phyloP scores from a whole-genome alignment of 257 asterid species.

The Echium plantagineum region DNA sequence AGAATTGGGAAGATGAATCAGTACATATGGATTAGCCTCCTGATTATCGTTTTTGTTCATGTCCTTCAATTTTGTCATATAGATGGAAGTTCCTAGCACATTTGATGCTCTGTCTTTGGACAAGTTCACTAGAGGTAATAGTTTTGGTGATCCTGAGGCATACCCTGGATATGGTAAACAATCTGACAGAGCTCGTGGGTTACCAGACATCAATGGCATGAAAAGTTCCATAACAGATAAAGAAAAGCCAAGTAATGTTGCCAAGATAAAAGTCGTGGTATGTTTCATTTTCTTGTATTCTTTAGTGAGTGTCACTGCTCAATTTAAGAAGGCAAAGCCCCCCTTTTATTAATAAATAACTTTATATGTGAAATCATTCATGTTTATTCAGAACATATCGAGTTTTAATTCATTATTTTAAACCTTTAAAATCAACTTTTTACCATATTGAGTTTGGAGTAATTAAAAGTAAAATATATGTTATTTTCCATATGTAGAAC shows the following conservation, averaged over 20 bases:
- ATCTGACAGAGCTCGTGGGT: slow-evolving; percentile 42
- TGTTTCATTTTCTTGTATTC: slow-evolving; percentile 8
- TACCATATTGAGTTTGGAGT: too few relatives aligned
- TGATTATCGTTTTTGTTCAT: not conserved
- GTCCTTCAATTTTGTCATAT: slow-evolving; percentile 4
- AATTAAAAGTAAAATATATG: not conserved
- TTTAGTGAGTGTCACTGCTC: not conserved
- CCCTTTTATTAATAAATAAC: not conserved
- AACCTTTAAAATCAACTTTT: too few relatives aligned
- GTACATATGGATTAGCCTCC: not conserved
- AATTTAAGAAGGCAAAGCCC: not conserved
- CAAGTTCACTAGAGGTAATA: slow-evolving; percentile 56
- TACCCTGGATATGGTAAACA: slow-evolving; percentile 60
- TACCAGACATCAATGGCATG: slow-evolving; percentile 53
- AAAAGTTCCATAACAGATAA: slow-evolving; percentile 67
- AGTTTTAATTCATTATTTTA: not conserved
- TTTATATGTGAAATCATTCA: not conserved
- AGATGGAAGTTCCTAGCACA: slow-evolving; percentile 62
- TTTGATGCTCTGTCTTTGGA: slow-evolving; percentile 51
- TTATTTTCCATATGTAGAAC: not conserved
- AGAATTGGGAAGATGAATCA: not conserved
- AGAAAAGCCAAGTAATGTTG: slow-evolving; percentile 80
- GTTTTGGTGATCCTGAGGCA: slow-evolving; percentile 67
- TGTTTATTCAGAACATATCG: not conserved
- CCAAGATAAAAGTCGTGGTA: slow-evolving; percentile 96